Conservation (phyloP, 371 early-diverging fungal genomes). For the Mortierella sp. region DNA sequence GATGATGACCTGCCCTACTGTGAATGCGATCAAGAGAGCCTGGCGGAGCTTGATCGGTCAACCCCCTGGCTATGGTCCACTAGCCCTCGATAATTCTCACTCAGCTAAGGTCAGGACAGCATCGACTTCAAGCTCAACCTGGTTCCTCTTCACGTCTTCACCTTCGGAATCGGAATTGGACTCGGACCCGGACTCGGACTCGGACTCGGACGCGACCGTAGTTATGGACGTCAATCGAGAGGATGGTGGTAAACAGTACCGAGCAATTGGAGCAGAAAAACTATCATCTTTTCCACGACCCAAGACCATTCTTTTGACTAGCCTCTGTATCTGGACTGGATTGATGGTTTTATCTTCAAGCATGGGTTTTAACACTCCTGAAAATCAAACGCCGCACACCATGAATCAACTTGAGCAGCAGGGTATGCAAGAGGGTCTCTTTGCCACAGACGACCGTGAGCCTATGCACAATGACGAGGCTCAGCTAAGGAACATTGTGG, state of each 20-base stretch:
- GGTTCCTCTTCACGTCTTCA: background rate
- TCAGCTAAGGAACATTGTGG: background rate
- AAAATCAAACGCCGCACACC: background rate
- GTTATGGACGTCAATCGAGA: too few relatives aligned
- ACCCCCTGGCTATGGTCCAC: conserved; percentile 23
- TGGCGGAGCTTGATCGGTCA: conserved; percentile 9
- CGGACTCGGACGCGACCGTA: too few relatives aligned
- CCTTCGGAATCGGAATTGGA: background rate
- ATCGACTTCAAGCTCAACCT: conserved; percentile 1
- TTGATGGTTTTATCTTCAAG: conserved; percentile 34
- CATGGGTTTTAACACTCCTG: conserved; percentile 29
- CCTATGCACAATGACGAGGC: background rate
- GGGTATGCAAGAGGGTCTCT: background rate
- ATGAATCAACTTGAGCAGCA: background rate
- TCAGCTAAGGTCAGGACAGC: background rate
- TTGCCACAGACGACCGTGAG: background rate
- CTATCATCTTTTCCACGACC: conserved; percentile 32
- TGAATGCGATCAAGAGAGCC: conserved; percentile 16
- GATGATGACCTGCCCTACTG: conserved; percentile 19
- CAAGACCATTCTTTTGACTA: conserved; percentile 23
- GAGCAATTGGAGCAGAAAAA: background rate
- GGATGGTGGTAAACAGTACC: background rate
- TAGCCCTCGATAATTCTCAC: conserved; percentile 8
- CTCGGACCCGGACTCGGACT: background rate
- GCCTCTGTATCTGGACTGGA: conserved; percentile 38